These are phyloP conservation scores for Inga leiocalycina DNA, from an alignment of 306 rosid species.

Conservation along the genomic window DNA sequence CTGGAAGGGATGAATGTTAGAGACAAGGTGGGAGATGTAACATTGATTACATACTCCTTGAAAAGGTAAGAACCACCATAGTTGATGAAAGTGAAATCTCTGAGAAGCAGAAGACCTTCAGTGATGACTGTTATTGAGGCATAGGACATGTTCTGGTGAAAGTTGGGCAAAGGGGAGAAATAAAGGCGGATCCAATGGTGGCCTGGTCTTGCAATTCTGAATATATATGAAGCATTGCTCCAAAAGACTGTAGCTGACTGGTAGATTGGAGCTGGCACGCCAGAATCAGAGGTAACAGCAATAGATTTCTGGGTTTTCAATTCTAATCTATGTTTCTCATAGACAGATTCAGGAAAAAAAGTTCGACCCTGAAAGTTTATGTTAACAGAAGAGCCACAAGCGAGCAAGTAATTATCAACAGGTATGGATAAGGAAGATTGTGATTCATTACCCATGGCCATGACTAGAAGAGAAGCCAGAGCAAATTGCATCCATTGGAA, in stretches of 20 bases:
- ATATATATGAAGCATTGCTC: slow-evolving; percentile 63
- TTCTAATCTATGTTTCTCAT: slow-evolving; percentile 35
- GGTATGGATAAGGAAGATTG: slow-evolving; percentile 63
- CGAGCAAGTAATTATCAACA: slow-evolving; percentile 57
- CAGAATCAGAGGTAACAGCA: slow-evolving; percentile 53
- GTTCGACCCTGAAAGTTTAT: slow-evolving; percentile 67
- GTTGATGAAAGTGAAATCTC: slow-evolving; percentile 55
- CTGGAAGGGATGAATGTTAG: slow-evolving; percentile 50
- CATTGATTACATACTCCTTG: slow-evolving; percentile 59
- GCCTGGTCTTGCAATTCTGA: slow-evolving; percentile 53
- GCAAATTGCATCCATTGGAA: slow-evolving; percentile 32
- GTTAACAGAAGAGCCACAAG: slow-evolving; percentile 73
- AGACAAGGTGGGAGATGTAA: slow-evolving; percentile 51
- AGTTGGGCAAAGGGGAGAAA: slow-evolving; percentile 59
- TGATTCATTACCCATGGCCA: not conserved
- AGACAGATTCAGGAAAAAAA: slow-evolving; percentile 70
- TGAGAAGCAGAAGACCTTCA: slow-evolving; percentile 55
- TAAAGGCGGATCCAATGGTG: slow-evolving; percentile 89
- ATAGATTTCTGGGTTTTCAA: slow-evolving; percentile 57
- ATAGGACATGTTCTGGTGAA: slow-evolving; percentile 49
- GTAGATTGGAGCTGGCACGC: slow-evolving; percentile 60
- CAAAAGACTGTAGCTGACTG: slow-evolving; percentile 72
- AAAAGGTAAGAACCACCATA: slow-evolving; percentile 50
- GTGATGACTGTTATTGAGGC: slow-evolving; percentile 55
- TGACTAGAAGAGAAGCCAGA: slow-evolving; percentile 11